Evolutionary conservation across 768 basidiomycete genomes (phyloP), one percentile per base, ranked within the genome.

Genomic region (Leccinum aurantiacum): DNA sequence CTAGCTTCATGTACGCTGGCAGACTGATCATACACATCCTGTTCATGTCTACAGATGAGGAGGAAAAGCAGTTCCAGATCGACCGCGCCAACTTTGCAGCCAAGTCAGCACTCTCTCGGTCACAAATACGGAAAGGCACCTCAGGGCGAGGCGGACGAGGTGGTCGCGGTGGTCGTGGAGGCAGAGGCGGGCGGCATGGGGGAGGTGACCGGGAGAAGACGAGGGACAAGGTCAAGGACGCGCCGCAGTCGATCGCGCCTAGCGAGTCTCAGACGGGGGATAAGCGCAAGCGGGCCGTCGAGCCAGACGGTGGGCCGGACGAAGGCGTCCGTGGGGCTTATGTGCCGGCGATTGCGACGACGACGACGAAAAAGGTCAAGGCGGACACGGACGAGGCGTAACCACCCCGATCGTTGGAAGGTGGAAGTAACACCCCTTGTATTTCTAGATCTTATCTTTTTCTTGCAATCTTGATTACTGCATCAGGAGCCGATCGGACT

Each of bases 291-390:
- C 83, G 89, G 41, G 85, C 81, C 1, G 78, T 89, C 0, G 90
- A 91, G 68, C 90, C 89, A 2, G 90, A 91, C 66, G 90, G 90
- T 64, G 90, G 87, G 0, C 84, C 86, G 3, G 83, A 87, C 65
- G 78, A 80, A 27, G 90, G 90, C 10, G 71, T 85, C 11, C 81
- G 90, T 24, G 90, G 90, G 1, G 79, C 76, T 8, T 78, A 75
- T 33, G 86, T 85, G 3, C 90, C 90, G 11, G 54, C 69, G 13
- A 73, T 82, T 46, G 68, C 71, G n/a, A 44, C 41, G n/a, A 15
- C 44, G 38, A 60, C 66, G 1, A 50, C 62, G 41, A 82, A 82
- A 60, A 83, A 80, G 69, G 65, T 65, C 31, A 82, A 79, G 65
- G 73, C n/a, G 10, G 19, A 46, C 19, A 11, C 71, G 3, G 80